Evolutionary conservation across 768 basidiomycete species (phyloP).

Genomic region (Tulasnella sp.): DNA sequence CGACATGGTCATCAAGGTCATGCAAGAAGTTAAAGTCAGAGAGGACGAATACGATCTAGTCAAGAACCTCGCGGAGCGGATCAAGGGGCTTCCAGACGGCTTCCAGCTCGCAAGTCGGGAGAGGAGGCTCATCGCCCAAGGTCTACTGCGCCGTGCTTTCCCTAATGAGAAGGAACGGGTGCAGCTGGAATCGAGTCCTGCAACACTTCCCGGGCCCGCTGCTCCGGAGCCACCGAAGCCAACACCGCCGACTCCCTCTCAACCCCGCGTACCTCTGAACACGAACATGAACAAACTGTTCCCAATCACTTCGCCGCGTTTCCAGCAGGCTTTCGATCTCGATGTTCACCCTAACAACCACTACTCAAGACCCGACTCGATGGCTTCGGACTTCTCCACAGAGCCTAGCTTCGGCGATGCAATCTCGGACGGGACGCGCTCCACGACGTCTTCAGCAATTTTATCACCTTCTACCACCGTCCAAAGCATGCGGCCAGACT

Average conservation of each 20-base stretch:
- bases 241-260: neutral
- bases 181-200: slow-evolving; percentile 12
- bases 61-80: slow-evolving; percentile 44
- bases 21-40: slow-evolving; percentile 74
- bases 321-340: neutral
- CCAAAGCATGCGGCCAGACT: slow-evolving; percentile 5
- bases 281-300: slow-evolving; percentile 6
- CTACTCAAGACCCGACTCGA: neutral
- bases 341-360: neutral
- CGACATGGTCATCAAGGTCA: slow-evolving; percentile 58
- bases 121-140: slow-evolving; percentile 61
- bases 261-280: neutral
- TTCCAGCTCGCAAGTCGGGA: slow-evolving; percentile 54
- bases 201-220: neutral
- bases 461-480: slow-evolving; percentile 5
- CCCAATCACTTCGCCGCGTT: slow-evolving; percentile 4
- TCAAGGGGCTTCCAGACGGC: slow-evolving; percentile 46
- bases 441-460: neutral
- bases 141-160: slow-evolving; percentile 39
- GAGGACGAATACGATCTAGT: slow-evolving; percentile 79
- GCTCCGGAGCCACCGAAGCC: neutral
- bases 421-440: slow-evolving; percentile 5
- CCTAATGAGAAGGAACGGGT: slow-evolving; percentile 24
- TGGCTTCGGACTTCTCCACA: slow-evolving; percentile 11
- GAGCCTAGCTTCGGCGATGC: neutral